Percentiles rank a stretch among this genome's conserved stretches.
Conservation (phyloP, 331 rosid genomes). For the Phaseolus coccineus region DNA sequence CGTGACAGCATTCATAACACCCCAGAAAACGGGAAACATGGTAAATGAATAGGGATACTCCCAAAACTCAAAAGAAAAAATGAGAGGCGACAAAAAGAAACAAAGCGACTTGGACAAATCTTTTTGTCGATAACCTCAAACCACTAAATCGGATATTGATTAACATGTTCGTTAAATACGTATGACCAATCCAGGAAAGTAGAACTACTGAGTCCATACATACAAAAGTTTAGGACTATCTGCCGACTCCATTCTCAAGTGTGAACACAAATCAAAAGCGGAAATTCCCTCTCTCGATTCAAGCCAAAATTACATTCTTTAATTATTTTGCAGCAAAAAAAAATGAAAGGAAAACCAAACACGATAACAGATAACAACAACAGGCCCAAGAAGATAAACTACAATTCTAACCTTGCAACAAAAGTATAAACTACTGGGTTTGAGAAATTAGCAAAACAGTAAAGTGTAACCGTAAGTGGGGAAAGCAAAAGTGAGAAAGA, state of each 20-base stretch:
- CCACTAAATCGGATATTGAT: background rate
- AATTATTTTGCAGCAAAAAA: background rate
- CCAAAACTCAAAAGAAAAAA: background rate
- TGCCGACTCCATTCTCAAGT: background rate
- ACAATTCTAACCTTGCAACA: background rate
- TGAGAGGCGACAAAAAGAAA: background rate
- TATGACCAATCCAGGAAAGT: background rate
- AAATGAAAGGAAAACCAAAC: background rate
- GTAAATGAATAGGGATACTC: background rate
- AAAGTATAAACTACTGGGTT: background rate
- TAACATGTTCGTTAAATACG: background rate
- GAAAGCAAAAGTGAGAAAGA: background rate
- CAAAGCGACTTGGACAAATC: background rate
- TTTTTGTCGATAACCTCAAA: background rate
- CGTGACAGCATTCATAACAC: background rate
- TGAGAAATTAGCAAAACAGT: background rate
- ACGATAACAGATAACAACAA: background rate
- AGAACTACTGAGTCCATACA: background rate
- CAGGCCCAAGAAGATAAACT: background rate
- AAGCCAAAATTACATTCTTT: background rate
- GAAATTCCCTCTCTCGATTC: background rate
- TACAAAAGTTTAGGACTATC: background rate
- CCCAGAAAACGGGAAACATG: background rate
- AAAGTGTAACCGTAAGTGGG: background rate
- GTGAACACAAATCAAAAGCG: background rate